A percentile compares a stretch with the other conserved stretches of the same genome.
These are phyloP conservation scores for Sphagnum tenellum DNA, from an alignment of 225 moss, liverwort and hornwort species.

Conservation along the genomic window DNA sequence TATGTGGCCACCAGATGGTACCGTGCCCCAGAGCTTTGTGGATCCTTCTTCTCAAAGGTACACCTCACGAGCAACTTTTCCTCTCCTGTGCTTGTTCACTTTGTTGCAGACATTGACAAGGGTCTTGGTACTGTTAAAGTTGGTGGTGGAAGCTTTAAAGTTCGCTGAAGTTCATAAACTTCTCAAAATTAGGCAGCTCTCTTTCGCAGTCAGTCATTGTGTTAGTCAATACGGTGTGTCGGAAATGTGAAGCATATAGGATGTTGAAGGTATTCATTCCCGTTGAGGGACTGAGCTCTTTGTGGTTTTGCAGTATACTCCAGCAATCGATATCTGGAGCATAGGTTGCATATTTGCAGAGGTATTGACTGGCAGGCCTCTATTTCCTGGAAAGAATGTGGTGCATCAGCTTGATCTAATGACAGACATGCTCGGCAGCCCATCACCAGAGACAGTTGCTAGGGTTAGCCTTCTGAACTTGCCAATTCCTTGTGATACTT, in stretches of 20 bases:
- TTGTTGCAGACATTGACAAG: too few species aligned
- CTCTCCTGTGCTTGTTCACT: too few species aligned
- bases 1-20: slow-evolving; percentile 99
- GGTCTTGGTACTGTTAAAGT: too few species aligned
- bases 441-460: slow-evolving; percentile 84
- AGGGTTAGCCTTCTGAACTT: slow-evolving; percentile 45
- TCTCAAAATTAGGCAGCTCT: too few species aligned
- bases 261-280: too few species aligned
- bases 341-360: slow-evolving; percentile 99
- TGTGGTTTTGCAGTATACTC: slow-evolving; percentile 68
- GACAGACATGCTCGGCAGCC: slow-evolving; percentile 99
- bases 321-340: slow-evolving; percentile 99
- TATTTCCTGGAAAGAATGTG: slow-evolving; percentile 97
- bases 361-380: slow-evolving; percentile 95
- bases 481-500: neutral
- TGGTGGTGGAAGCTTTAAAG: too few species aligned
- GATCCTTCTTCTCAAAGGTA: slow-evolving; percentile 98
- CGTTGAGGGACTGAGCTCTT: neutral
- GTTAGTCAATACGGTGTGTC: too few species aligned
- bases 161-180: too few species aligned
- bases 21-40: slow-evolving; percentile 98
- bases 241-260: too few species aligned
- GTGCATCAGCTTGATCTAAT: slow-evolving; percentile 99
- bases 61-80: too few species aligned
- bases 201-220: too few species aligned